Conservation (phyloP, 2,329 filamentous ascomycete genomes). For the Paraphoma sp. region DNA sequence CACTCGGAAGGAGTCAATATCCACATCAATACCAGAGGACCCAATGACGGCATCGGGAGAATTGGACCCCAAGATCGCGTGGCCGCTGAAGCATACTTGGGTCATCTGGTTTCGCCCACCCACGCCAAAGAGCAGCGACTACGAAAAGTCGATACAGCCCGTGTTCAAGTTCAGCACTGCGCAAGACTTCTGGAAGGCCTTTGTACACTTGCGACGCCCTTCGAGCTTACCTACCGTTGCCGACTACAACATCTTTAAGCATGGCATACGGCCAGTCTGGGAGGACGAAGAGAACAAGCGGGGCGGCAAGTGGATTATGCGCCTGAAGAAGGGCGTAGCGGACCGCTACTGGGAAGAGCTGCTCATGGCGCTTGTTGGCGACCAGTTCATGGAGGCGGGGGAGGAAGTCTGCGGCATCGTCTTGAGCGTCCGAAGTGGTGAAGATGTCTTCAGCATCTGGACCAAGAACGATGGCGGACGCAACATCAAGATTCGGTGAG, state of each 20-base stretch:
- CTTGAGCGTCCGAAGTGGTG: constrained; percentile 89
- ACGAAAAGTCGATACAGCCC: constrained; percentile 93
- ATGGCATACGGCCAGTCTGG: constrained; percentile 96
- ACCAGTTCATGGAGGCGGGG: constrained; percentile 89
- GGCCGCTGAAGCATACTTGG: constrained; percentile 83
- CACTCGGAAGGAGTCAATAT: constrained; percentile 43
- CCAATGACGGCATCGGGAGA: constrained; percentile 49
- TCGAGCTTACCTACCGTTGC: constrained; percentile 89
- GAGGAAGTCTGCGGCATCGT: constrained; percentile 97
- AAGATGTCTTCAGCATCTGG: constrained; percentile 98
- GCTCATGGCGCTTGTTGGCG: constrained; percentile 86
- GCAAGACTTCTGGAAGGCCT: constrained; percentile 91
- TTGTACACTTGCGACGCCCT: constrained; percentile 86
- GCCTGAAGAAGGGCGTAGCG: constrained; percentile 95
- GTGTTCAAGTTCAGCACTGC: constrained; percentile 82
- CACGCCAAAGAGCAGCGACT: constrained; percentile 96
- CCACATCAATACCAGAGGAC: constrained; percentile 35
- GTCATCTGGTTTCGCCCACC: constrained; percentile 97
- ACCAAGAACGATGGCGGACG: constrained; percentile 90
- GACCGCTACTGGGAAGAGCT: constrained; percentile 98
- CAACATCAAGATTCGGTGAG: constrained; percentile 94
- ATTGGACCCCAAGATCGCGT: constrained; percentile 46
- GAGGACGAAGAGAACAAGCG: constrained; percentile 97
- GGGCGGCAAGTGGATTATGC: constrained; percentile 96
- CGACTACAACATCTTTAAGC: constrained; percentile 98